phyloP scores from a whole-genome alignment of 257 asterid genomes.

The Solanum tarapatanum region DNA sequence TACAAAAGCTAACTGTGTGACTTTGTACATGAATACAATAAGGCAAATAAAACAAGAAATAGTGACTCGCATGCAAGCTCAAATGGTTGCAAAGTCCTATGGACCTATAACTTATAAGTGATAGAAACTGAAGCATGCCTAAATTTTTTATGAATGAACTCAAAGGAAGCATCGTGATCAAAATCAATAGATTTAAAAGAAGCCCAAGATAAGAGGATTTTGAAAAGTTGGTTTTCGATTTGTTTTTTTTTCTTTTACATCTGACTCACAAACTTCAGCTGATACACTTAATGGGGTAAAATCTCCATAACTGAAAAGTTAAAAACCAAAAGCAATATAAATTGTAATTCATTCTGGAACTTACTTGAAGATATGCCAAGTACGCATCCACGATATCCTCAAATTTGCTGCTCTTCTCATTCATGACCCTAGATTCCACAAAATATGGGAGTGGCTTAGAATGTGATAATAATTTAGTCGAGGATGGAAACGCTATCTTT shows the following conservation, averaged over 20 bases:
- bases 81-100: background rate
- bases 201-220: background rate
- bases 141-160: background rate
- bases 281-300: background rate
- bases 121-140: background rate
- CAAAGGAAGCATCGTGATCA: background rate
- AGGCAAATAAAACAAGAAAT: background rate
- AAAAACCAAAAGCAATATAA: background rate
- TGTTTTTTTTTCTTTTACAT: background rate
- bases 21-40: background rate
- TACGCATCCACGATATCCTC: conserved; percentile 87
- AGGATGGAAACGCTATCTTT: background rate
- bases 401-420: conserved; percentile 38
- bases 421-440: conserved; percentile 22
- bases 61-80: background rate
- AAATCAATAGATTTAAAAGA: background rate
- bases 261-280: background rate
- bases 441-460: background rate
- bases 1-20: background rate
- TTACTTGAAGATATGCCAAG: conserved; percentile 81
- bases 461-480: background rate
- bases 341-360: conserved; percentile 13
- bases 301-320: background rate
- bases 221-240: background rate
- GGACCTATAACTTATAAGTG: background rate